These are phyloP conservation scores for Batrachochytrium dendrobatidis DNA, from an alignment of 371 early-diverging fungal genomes.

Conservation along the genomic window DNA sequence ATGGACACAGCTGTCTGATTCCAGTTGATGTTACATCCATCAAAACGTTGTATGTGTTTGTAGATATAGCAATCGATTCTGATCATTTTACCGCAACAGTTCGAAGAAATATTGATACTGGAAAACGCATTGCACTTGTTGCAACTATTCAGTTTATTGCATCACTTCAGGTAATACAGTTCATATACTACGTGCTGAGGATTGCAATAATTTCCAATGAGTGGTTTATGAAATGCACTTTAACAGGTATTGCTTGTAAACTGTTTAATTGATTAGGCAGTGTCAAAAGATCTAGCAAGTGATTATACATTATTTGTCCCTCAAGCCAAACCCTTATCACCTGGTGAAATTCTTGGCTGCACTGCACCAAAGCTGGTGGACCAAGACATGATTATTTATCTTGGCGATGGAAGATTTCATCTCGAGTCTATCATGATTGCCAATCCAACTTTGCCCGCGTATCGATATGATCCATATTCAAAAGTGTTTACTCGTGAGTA, in stretches of 20 bases:
- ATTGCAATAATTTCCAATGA: not conserved
- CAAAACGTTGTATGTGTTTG: conserved; percentile 98
- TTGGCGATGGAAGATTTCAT: conserved; percentile 99
- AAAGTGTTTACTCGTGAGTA: conserved; percentile 88
- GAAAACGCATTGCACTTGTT: conserved; percentile 67
- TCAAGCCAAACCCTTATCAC: conserved; percentile 92
- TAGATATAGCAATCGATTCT: conserved; percentile 96
- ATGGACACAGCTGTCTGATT: conserved; percentile 98
- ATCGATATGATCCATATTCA: conserved; percentile 96
- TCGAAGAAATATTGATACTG: conserved; percentile 66
- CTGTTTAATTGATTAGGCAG: not conserved
- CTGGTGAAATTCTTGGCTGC: conserved; percentile 99
- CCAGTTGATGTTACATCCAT: conserved; percentile 92
- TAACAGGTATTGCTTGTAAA: not conserved
- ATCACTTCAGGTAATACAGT: conserved; percentile 62
- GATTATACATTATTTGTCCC: conserved; percentile 69
- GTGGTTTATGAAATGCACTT: not conserved
- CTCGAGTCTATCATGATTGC: conserved; percentile 99
- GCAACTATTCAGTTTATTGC: conserved; percentile 97
- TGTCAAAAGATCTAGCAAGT: conserved; percentile 45
- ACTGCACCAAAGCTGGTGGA: conserved; percentile 86
- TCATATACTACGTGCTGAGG: not conserved
- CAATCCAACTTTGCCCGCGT: conserved; percentile 88
- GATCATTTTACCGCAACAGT: conserved; percentile 90
- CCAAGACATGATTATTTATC: conserved; percentile 65